Percentiles rank a stretch among this genome's conserved stretches.
phyloP scores from a whole-genome alignment of 805 yeast species.

The Maudiozyma barnettii region DNA sequence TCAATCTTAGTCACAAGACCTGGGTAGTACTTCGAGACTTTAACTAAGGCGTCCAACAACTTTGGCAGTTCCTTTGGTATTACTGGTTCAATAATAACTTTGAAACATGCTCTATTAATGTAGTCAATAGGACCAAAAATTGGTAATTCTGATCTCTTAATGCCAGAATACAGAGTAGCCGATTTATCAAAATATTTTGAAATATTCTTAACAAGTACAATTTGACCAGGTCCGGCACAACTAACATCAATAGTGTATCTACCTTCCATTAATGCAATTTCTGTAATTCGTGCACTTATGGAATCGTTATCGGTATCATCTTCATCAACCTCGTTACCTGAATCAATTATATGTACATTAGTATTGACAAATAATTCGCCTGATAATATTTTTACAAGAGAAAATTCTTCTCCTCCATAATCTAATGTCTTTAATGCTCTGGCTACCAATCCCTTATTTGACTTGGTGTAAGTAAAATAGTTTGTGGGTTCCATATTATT shows the following conservation, averaged over 20 bases:
- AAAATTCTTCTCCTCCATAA: slow-evolving; percentile 45
- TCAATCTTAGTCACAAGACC: slow-evolving; percentile 65
- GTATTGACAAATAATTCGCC: slow-evolving; percentile 48
- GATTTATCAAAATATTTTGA: slow-evolving; percentile 44
- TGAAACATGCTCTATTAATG: slow-evolving; percentile 45
- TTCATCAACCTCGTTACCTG: slow-evolving; percentile 13
- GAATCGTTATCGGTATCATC: slow-evolving; percentile 44
- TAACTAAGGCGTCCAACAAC: slow-evolving; percentile 59
- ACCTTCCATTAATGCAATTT: slow-evolving; percentile 52
- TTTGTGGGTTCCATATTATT: not conserved
- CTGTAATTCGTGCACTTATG: slow-evolving; percentile 21
- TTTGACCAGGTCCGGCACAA: slow-evolving; percentile 52
- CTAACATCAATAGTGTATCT: slow-evolving; percentile 53
- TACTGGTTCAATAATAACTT: slow-evolving; percentile 75
- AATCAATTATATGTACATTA: slow-evolving; percentile 45
- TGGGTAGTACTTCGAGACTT: slow-evolving; percentile 51
- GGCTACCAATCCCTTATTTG: slow-evolving; percentile 24
- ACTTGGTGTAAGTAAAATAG: not conserved
- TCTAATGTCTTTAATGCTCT: slow-evolving; percentile 51
- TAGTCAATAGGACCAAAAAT: slow-evolving; percentile 31
- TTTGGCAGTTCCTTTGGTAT: slow-evolving; percentile 71
- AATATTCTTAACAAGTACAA: slow-evolving; percentile 60
- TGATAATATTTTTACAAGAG: slow-evolving; percentile 47
- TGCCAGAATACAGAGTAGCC: slow-evolving; percentile 42
- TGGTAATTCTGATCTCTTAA: not conserved